These are phyloP conservation scores for Aspergillus steynii DNA, from an alignment of 495 filamentous ascomycete genomes.

Conservation along the genomic window DNA sequence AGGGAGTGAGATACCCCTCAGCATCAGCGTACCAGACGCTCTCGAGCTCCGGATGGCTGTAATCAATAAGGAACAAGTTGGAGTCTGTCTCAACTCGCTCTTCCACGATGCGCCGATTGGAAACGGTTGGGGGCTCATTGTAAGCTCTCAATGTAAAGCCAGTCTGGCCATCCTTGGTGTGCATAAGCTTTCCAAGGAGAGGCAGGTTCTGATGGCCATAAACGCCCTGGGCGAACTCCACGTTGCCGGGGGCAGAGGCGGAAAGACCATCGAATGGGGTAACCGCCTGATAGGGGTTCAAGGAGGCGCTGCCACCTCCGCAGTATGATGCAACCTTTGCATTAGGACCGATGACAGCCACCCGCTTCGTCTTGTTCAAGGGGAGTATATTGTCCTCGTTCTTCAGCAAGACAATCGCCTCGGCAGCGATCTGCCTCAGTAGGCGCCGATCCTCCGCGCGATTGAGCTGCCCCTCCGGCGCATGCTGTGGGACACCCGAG, in stretches of 20 bases:
- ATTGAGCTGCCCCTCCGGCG: constrained; percentile 58
- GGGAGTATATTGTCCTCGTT: constrained; percentile 66
- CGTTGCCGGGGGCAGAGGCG: constrained; percentile 40
- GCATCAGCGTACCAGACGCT: constrained; percentile 55
- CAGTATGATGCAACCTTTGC: constrained; percentile 69
- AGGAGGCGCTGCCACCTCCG: constrained; percentile 73
- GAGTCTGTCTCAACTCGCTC: constrained; percentile 49
- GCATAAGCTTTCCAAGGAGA: constrained; percentile 46
- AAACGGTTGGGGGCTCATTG: constrained; percentile 46
- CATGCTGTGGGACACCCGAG: constrained; percentile 54
- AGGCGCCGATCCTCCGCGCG: constrained; percentile 60
- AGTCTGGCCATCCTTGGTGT: constrained; percentile 39
- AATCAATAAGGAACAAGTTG: constrained; percentile 59
- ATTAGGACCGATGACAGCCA: constrained; percentile 80
- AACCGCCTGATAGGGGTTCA: constrained; percentile 71
- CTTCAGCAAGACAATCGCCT: constrained; percentile 72
- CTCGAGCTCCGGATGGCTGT: constrained; percentile 52
- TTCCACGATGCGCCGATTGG: constrained; percentile 47
- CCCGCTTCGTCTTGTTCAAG: constrained; percentile 53
- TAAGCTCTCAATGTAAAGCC: constrained; percentile 59
- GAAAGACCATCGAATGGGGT: constrained; percentile 63
- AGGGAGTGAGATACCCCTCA: constrained; percentile 55
- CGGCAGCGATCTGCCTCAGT: constrained; percentile 59
- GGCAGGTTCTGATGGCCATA: constrained; percentile 60
- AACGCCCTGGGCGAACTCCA: constrained; percentile 46